Conservation (phyloP, 2,329 filamentous ascomycete genomes). For the Arthrobotrys musiformis region DNA sequence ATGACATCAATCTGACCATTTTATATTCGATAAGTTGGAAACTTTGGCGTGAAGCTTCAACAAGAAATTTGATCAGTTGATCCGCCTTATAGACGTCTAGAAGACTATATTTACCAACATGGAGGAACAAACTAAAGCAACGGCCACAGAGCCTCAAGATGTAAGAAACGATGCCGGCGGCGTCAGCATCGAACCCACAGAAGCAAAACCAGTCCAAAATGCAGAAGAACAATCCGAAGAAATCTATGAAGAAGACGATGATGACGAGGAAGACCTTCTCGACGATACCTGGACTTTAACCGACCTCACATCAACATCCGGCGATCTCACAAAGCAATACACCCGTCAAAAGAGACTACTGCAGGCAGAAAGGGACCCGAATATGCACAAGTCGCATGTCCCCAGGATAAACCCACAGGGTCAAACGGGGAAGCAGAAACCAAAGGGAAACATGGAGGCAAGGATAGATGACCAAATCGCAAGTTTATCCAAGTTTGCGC, state of each 20-base stretch:
- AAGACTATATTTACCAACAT: conserved; percentile 13
- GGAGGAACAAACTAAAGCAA: conserved; percentile 7
- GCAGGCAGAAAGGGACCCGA: conserved; percentile 66
- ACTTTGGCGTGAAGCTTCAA: background rate
- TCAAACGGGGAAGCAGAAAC: conserved; percentile 65
- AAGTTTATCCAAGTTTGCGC: conserved; percentile 83
- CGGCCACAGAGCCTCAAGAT: background rate
- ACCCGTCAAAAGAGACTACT: conserved; percentile 81
- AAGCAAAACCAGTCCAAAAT: conserved; percentile 1
- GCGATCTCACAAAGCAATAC: conserved; percentile 85
- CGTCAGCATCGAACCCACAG: background rate
- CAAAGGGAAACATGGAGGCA: conserved; percentile 79
- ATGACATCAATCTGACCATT: conserved; percentile 25
- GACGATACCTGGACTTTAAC: conserved; percentile 66
- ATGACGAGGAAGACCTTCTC: conserved; percentile 63
- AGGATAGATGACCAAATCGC: conserved; percentile 88
- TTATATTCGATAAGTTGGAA: background rate
- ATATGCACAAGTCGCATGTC: conserved; percentile 66
- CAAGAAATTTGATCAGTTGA: background rate
- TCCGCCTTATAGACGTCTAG: background rate
- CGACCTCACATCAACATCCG: conserved; percentile 62
- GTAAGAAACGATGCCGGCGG: background rate
- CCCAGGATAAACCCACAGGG: conserved; percentile 78
- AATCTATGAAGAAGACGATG: conserved; percentile 65
- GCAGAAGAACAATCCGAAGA: conserved; percentile 66